Evolutionary conservation across 2,329 filamentous ascomycete genomes (phyloP).

Genomic region (Neofusicoccum parvum): DNA sequence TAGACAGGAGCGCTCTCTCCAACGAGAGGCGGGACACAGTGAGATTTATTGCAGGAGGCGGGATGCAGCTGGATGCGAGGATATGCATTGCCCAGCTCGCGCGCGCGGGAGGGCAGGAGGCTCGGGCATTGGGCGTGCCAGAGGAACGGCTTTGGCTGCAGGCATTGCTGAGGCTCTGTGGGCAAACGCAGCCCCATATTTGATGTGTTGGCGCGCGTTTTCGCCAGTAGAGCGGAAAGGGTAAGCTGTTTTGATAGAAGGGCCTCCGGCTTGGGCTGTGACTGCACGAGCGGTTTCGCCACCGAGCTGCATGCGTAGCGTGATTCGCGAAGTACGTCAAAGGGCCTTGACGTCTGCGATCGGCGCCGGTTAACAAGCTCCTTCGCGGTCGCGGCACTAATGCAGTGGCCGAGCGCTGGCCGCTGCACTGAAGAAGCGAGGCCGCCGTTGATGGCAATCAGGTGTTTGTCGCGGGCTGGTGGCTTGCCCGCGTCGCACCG

Average conservation of each 20-base stretch:
- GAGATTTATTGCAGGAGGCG: constrained; percentile 44
- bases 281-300: neutral
- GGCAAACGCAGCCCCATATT: constrained; percentile 47
- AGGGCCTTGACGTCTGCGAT: neutral
- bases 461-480: constrained; percentile 8
- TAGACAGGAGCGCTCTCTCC: constrained; percentile 4
- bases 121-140: neutral
- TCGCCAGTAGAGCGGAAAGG: constrained; percentile 68
- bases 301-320: constrained; percentile 14
- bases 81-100: constrained; percentile 31
- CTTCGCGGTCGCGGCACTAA: neutral
- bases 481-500: neutral
- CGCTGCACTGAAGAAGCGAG: constrained; percentile 15
- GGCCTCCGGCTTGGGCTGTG: neutral
- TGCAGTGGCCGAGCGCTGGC: constrained; percentile 11
- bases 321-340: constrained; percentile 14
- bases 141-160: neutral
- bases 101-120: neutral
- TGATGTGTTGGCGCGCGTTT: constrained; percentile 90
- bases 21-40: constrained; percentile 35
- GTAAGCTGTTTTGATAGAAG: constrained; percentile 19
- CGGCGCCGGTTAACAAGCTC: neutral
- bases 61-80: constrained; percentile 38
- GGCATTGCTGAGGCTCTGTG: constrained; percentile 38
- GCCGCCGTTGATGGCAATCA: constrained; percentile 10